Evolutionary conservation across 805 yeast species (phyloP).

Genomic region (Yamadazyma paraphyllophila): DNA sequence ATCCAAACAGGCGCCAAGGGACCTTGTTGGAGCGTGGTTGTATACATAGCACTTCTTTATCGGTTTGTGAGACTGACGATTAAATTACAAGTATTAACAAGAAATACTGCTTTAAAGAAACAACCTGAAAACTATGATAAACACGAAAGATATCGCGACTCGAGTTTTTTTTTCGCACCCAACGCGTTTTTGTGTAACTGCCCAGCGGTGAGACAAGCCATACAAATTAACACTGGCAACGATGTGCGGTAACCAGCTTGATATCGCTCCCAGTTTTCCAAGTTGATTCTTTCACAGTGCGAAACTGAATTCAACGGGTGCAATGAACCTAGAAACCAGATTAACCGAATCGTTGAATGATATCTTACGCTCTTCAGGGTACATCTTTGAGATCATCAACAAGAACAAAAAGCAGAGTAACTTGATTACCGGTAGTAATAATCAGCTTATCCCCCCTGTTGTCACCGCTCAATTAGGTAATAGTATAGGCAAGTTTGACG

Average conservation of each 20-base stretch:
- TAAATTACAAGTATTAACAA: neutral
- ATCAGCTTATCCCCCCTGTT: constrained; percentile 37
- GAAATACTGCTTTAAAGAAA: neutral
- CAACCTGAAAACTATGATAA: neutral
- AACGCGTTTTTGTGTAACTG: constrained; percentile 3
- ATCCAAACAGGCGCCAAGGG: constrained; percentile 91
- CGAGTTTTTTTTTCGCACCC: neutral
- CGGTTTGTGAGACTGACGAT: constrained; percentile 28
- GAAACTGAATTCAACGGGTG: neutral
- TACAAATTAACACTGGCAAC: too few relatives aligned
- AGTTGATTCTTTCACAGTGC: too few relatives aligned
- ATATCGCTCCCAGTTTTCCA: neutral
- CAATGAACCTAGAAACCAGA: constrained; percentile 39
- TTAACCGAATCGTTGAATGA: constrained; percentile 41
- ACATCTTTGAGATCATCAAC: constrained; percentile 41
- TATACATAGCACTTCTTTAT: constrained; percentile 29
- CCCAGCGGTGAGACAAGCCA: too few relatives aligned
- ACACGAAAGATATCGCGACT: constrained; percentile 1
- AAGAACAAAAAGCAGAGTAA: constrained; percentile 42
- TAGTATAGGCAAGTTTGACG: constrained; percentile 39
- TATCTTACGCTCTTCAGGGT: constrained; percentile 41
- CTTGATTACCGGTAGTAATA: constrained; percentile 40
- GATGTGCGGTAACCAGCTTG: neutral
- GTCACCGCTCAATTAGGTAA: constrained; percentile 34
- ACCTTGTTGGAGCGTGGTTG: constrained; percentile 40